phyloP scores from a whole-genome alignment of 2,329 filamentous ascomycete species.

The Epichloe scottii region DNA sequence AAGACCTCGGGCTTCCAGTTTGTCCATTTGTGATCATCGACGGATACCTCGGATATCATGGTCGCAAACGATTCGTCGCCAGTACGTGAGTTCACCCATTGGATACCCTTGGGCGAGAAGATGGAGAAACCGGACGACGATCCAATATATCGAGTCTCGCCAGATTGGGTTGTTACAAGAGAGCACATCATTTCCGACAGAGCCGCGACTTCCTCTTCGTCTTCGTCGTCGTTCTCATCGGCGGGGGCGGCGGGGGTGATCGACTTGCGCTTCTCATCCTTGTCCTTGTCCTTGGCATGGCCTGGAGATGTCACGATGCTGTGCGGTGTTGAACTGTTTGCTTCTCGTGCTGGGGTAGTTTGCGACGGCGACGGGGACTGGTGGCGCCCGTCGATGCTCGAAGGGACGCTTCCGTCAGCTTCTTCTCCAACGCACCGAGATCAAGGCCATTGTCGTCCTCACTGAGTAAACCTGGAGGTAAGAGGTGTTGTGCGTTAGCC shows the following conservation, averaged over 20 bases:
- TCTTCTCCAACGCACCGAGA: slow-evolving; percentile 75
- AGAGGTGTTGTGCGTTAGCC: background rate
- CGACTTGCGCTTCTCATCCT: slow-evolving; percentile 22
- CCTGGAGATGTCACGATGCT: slow-evolving; percentile 44
- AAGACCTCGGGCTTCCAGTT: slow-evolving; percentile 99
- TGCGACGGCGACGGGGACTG: slow-evolving; percentile 39
- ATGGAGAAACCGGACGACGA: slow-evolving; percentile 98
- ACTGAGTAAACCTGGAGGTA: slow-evolving; percentile 51
- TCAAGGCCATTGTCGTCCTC: slow-evolving; percentile 83
- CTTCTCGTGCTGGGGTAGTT: slow-evolving; percentile 30
- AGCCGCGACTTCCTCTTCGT: slow-evolving; percentile 62
- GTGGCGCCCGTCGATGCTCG: slow-evolving; percentile 33
- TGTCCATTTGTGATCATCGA: slow-evolving; percentile 90
- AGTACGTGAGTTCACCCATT: slow-evolving; percentile 97
- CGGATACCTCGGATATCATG: slow-evolving; percentile 85
- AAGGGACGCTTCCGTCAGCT: slow-evolving; percentile 47
- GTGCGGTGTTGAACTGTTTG: slow-evolving; percentile 33
- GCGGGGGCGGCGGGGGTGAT: slow-evolving; percentile 17
- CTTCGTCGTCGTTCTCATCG: slow-evolving; percentile 31
- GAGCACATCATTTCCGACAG: slow-evolving; percentile 99
- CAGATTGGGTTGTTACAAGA: slow-evolving; percentile 84
- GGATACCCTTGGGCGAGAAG: slow-evolving; percentile 93
- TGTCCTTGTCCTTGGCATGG: slow-evolving; percentile 22
- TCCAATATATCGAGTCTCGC: slow-evolving; percentile 95
- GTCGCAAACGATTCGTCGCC: slow-evolving; percentile 90